Base-by-base conservation (phyloP, 179 eudicot genomes). In the Beta lomatogona region DNA sequence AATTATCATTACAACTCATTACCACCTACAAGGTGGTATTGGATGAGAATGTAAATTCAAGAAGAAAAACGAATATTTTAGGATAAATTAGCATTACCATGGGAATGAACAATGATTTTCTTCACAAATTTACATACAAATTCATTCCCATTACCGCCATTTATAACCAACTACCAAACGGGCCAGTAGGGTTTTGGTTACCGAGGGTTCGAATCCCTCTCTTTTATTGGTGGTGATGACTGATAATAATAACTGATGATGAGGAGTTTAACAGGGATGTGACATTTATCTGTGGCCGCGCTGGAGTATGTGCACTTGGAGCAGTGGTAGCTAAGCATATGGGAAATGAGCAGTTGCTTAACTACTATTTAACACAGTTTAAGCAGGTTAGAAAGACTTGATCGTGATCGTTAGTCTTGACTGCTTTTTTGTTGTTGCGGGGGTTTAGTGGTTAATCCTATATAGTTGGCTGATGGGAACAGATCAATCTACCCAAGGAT, bases 231-330 rank as follows among this genome's bases (percentile, higher is more conserved):
- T 48, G 52, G 7, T 48, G 52, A 48, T 48, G 52, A 48, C 41
- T 48, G 52, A 48, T 36, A 36, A 9, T 48, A 21, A 22, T 58
- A 9, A 63, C 36, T 63, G 63, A 2, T 73, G 63, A 28, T 74
- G 4, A 63, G 44, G 31, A 53, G 28, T 41, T 28, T 73, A 3
- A 36, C 9, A 91, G 92, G 84, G 88, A 87, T 77, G 92, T 87
- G 75, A 91, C 92, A 8, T 92, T 91, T 83, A 44, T 92, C 48
- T 87, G 88, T 65, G 94, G 94, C 69, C 86, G 87, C 71, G 87
- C 90, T 73, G 94, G 97, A 54, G 88, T 92, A 36, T 89, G 83
- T 88, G 90, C 97, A 36, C 86, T 92, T 72, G 95, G 93, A 80
- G 95, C 93, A 76, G 90, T 84, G 74, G 87, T 79, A 25, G 93